phyloP scores from a whole-genome alignment of 352 stramenopile species.

The Saprolegnia parasitica region DNA sequence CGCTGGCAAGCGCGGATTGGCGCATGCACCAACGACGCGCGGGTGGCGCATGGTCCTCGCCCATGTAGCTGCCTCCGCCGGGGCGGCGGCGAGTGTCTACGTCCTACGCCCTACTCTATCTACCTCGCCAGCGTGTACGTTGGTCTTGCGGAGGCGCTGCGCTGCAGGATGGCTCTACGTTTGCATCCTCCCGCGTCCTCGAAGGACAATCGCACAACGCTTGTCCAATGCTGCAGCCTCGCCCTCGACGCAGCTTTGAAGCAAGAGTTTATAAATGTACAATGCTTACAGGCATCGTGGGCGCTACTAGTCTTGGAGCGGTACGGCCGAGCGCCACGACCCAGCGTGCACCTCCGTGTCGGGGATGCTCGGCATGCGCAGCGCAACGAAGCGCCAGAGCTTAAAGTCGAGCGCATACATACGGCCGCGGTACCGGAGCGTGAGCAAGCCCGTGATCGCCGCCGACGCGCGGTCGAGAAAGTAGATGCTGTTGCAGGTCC shows the following conservation, averaged over 20 bases:
- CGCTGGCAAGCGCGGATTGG: background rate
- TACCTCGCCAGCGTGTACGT: background rate
- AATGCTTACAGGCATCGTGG: background rate
- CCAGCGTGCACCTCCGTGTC: background rate
- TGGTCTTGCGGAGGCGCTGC: background rate
- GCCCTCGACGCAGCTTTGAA: background rate
- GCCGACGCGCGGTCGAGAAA: slow-evolving; percentile 21
- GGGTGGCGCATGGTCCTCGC: background rate
- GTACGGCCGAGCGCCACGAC: background rate
- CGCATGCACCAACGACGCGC: no score
- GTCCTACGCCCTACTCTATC: background rate
- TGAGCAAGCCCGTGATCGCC: slow-evolving; percentile 11
- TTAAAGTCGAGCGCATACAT: slow-evolving; percentile 23
- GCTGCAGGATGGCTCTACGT: no score
- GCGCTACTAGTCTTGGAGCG: no score
- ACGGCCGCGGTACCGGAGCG: background rate
- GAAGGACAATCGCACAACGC: background rate
- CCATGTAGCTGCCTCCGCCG: background rate
- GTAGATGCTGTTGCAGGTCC: background rate
- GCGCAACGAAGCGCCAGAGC: background rate
- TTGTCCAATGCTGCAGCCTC: background rate
- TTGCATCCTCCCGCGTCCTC: background rate
- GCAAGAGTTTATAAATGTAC: background rate
- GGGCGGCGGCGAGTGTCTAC: background rate
- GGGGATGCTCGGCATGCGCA: background rate